Conservation (phyloP, 192 early-diverging fungal genomes). For the Gamsiella multidivaricata region DNA sequence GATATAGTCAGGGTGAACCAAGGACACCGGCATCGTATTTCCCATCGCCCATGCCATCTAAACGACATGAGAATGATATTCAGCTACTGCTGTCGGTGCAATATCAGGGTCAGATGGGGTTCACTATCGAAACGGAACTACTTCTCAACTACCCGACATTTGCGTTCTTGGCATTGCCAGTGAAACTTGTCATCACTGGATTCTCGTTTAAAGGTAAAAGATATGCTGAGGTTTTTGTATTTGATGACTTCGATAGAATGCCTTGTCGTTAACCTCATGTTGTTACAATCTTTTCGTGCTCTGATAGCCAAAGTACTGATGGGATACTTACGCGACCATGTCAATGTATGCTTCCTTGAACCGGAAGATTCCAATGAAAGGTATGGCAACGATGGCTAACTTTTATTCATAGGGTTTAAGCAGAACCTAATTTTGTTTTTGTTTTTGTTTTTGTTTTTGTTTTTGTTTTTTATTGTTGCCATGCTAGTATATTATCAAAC, state of each 20-base stretch:
- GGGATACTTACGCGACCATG: conserved; percentile 69
- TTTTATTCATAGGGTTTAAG: not conserved
- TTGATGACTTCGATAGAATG: not conserved
- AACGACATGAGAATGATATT: conserved; percentile 69
- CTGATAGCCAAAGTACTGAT: conserved; percentile 71
- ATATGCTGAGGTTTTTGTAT: too few species aligned
- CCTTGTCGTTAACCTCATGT: not conserved
- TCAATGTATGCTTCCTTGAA: conserved; percentile 80
- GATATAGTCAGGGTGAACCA: conserved; percentile 1
- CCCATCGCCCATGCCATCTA: conserved; percentile 6
- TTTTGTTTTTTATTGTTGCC: not conserved
- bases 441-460: not conserved
- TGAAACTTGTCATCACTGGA: conserved; percentile 73
- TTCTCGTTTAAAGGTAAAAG: conserved; percentile 74
- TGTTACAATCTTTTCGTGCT: too few species aligned
- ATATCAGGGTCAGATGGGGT: conserved; percentile 81
- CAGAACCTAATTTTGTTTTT: not conserved
- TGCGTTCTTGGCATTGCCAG: conserved; percentile 79
- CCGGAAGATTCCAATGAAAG: conserved; percentile 64
- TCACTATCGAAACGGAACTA: conserved; percentile 74
- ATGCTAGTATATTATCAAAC: conserved; percentile 62
- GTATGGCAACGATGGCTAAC: conserved; percentile 29
- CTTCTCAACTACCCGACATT: conserved; percentile 81
- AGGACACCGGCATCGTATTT: conserved; percentile 1
- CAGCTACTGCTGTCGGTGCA: conserved; percentile 70